phyloP scores from a whole-genome alignment of 2,329 filamentous ascomycete genomes.

The Aspergillus nomiae region DNA sequence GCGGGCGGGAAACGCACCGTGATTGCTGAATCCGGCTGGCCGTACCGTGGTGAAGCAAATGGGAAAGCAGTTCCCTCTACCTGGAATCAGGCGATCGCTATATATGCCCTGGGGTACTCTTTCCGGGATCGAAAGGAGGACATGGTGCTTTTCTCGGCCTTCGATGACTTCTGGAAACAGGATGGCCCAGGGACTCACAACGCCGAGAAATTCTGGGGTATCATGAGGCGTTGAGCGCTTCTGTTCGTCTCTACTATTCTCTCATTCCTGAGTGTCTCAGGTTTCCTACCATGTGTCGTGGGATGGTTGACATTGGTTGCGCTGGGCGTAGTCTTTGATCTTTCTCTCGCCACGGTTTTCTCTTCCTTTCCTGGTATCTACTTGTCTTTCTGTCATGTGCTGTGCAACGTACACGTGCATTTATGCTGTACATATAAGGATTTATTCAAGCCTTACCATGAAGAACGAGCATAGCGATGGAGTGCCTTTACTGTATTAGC shows the following conservation, averaged over 20 bases:
- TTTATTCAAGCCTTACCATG: background rate
- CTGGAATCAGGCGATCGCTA: slow-evolving; percentile 66
- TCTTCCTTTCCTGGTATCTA: slow-evolving; percentile 1
- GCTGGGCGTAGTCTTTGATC: background rate
- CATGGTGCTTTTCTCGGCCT: slow-evolving; percentile 75
- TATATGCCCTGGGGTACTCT: slow-evolving; percentile 63
- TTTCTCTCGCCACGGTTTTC: too few relatives aligned
- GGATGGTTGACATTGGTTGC: background rate
- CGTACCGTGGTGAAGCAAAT: slow-evolving; percentile 67
- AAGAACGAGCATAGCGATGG: background rate
- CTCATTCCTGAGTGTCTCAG: background rate
- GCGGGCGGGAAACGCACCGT: slow-evolving; percentile 64
- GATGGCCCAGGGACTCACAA: slow-evolving; percentile 64
- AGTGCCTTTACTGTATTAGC: background rate
- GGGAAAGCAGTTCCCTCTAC: slow-evolving; percentile 67
- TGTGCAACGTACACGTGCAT: background rate
- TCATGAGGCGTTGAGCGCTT: slow-evolving; percentile 31
- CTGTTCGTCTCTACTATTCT: background rate
- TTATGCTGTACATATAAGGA: background rate
- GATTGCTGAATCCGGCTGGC: slow-evolving; percentile 86
- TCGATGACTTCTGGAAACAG: slow-evolving; percentile 78
- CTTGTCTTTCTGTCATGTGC: background rate
- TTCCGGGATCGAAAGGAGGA: slow-evolving; percentile 49
- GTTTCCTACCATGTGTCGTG: background rate
- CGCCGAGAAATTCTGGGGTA: slow-evolving; percentile 78